Evolutionary conservation across 2,329 filamentous ascomycete genomes (phyloP), one percentile per base, ranked within the genome.

Genomic region (Cercospora beticola): DNA sequence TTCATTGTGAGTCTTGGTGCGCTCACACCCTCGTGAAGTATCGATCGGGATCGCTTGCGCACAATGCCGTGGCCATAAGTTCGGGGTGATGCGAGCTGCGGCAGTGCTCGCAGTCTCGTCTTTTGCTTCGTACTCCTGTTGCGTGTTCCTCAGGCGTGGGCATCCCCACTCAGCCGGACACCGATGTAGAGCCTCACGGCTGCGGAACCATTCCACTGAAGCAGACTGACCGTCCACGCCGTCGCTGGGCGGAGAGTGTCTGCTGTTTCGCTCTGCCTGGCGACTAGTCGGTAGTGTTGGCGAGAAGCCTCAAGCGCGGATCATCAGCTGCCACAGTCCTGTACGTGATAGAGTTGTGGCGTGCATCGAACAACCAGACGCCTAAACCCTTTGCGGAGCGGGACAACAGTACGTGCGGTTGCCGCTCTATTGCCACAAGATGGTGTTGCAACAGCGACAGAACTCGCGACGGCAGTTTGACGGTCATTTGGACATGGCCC

Each of bases 331-430:
- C 18, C 21, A 26, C 33, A 28, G 36, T 2, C 18, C 9, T 26
- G 59, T 23, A 61, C 28, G 33, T 21, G 18, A 49, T 36, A 62
- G 59, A 62, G 63, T 65, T 57, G 52, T 65, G 23, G 63, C 63
- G 36, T 65, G 63, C 30, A 31, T 46, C 40, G 52, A 65, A 59
- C 52, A 56, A 58, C 52, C 62, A 65, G 14, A 33, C 30, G 8
- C 14, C 26, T 6, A 65, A 23, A 1, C 46, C 52, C 31, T 12
- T 49, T 40, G 18, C 40, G 59, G 59, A 62, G 46, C 21, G 46
- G 46, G 18, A 52, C 26, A 14, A 52, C 46, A n/a, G 36, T 43
- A 43, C 46, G 46, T 21, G 46, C 18, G 46, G 12, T 14, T 12
- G 46, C 21, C 21, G 46, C 21, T 7, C 33, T 40, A 40, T 40